These are phyloP conservation scores for Fusarium tjaetaba DNA, from an alignment of 2,329 filamentous ascomycete genomes.

Conservation along the genomic window DNA sequence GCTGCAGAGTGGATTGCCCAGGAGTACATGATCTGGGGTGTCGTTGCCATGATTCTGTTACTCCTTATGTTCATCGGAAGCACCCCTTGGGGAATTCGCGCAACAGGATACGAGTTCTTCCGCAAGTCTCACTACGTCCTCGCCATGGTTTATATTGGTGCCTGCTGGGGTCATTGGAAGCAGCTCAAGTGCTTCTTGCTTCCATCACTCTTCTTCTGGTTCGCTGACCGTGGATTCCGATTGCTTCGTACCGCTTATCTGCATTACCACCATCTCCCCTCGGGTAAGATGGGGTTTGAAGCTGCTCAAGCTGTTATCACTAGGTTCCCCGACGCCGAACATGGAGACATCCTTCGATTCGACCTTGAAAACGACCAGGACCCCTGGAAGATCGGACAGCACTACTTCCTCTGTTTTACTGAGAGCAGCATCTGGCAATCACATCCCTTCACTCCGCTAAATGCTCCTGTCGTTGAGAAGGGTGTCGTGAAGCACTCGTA, in stretches of 20 bases:
- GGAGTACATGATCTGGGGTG: constrained; percentile 77
- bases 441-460: constrained; percentile 75
- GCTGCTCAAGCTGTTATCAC: constrained; percentile 57
- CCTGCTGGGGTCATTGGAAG: constrained; percentile 80
- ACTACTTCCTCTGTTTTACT: constrained; percentile 76
- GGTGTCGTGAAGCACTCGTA: constrained; percentile 62
- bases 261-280: constrained; percentile 64
- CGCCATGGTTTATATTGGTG: constrained; percentile 78
- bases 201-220: constrained; percentile 71
- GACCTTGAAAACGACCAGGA: constrained; percentile 71
- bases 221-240: constrained; percentile 69
- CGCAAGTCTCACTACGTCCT: constrained; percentile 78
- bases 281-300: constrained; percentile 62
- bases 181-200: constrained; percentile 75
- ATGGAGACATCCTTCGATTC: constrained; percentile 71
- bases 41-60: constrained; percentile 73
- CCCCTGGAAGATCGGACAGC: constrained; percentile 73
- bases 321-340: constrained; percentile 63
- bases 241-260: constrained; percentile 67
- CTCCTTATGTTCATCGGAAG: constrained; percentile 70
- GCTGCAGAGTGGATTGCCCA: constrained; percentile 68
- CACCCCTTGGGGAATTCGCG: constrained; percentile 64
- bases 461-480: constrained; percentile 56
- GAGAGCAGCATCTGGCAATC: constrained; percentile 76
- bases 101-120: constrained; percentile 82